phyloP scores from a whole-genome alignment of 208 protist genomes.

The Trypanosoma cruzi region DNA sequence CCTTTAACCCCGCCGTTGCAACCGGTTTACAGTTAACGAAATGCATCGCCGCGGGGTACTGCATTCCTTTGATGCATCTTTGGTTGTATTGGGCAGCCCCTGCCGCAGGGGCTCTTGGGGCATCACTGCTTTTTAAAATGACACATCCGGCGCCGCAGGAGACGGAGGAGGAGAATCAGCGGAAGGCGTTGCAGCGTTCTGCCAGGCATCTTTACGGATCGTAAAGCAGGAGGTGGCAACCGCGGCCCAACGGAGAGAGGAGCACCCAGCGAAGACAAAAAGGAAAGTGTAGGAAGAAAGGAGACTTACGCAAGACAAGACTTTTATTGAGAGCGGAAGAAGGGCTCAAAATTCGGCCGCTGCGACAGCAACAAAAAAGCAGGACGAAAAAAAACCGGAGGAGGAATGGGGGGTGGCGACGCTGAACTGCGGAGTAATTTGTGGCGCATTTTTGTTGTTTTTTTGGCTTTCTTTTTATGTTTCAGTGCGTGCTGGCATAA shows the following conservation, averaged over 20 bases:
- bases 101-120: constrained; percentile 55
- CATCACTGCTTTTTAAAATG: constrained; percentile 74
- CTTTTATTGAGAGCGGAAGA: not conserved
- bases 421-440: not conserved
- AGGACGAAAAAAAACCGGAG: not conserved
- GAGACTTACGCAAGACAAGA: not conserved
- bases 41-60: constrained; percentile 71
- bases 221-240: not conserved
- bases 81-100: constrained; percentile 87
- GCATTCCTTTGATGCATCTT: constrained; percentile 73
- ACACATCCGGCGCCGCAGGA: constrained; percentile 66
- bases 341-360: not conserved
- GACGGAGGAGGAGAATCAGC: constrained; percentile 45
- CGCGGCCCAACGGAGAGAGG: not conserved
- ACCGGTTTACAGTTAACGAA: constrained; percentile 75
- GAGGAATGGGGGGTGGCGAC: not conserved
- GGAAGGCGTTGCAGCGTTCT: constrained; percentile 43
- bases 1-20: constrained; percentile 84
- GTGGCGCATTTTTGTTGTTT: not conserved
- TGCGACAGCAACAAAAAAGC: not conserved
- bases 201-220: constrained; percentile 50
- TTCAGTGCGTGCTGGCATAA: not conserved
- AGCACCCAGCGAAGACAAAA: not conserved
- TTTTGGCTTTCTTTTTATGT: not conserved
- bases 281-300: not conserved